phyloP scores from a whole-genome alignment of 345 rosid genomes.

The Dipteronia dyeriana region DNA sequence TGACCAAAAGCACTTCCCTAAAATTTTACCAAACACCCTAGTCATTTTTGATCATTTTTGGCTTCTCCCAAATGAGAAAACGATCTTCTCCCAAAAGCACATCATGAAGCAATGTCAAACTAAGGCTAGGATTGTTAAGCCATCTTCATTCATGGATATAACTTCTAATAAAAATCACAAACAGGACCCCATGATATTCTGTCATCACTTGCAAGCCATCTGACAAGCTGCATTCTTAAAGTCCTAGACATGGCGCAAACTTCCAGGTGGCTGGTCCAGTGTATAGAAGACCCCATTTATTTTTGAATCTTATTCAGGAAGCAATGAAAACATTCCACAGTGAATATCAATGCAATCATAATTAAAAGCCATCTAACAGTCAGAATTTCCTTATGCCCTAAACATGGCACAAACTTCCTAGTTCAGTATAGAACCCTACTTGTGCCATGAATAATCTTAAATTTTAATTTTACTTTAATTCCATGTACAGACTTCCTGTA shows the following conservation, averaged over 20 bases:
- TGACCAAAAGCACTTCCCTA: too few species aligned
- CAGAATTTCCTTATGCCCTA: background rate
- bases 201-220: too few species aligned
- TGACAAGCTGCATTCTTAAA: background rate
- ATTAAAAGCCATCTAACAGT: background rate
- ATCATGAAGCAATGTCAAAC: too few species aligned
- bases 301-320: background rate
- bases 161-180: background rate
- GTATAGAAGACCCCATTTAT: background rate
- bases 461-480: background rate
- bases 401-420: background rate
- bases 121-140: background rate
- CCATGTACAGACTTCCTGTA: background rate
- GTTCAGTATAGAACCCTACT: background rate
- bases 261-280: background rate
- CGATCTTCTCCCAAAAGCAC: too few species aligned
- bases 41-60: too few species aligned
- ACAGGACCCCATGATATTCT: too few species aligned
- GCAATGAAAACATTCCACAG: background rate
- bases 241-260: background rate
- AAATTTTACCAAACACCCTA: too few species aligned
- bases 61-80: too few species aligned
- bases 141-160: background rate
- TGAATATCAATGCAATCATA: background rate
- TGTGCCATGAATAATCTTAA: background rate